These are phyloP conservation scores for Lolium perenne DNA, from an alignment of 176 grass and related monocot species.

Conservation along the genomic window DNA sequence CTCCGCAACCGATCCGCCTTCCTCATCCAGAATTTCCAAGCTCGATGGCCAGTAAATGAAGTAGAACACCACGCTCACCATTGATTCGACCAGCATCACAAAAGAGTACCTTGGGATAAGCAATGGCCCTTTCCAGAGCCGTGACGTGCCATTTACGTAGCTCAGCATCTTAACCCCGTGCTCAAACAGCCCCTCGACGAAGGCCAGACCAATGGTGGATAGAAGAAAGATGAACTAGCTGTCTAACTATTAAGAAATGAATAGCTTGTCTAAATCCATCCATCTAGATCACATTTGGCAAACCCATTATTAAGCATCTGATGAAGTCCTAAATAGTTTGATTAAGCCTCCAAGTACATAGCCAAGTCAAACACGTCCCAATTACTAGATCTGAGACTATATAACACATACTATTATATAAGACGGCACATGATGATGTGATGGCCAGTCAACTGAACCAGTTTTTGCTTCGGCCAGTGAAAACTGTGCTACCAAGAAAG, in stretches of 20 bases:
- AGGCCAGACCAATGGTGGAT: constrained; percentile 75
- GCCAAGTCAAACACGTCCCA: constrained; percentile 30
- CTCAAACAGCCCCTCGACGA: constrained; percentile 91
- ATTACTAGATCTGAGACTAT: constrained; percentile 31
- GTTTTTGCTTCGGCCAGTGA: not conserved
- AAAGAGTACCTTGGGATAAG: constrained; percentile 91
- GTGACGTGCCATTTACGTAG: constrained; percentile 79
- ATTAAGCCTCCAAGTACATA: constrained; percentile 25
- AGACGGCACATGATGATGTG: not conserved
- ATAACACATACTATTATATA: not conserved
- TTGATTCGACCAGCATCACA: constrained; percentile 81
- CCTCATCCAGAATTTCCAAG: constrained; percentile 53
- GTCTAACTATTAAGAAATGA: not conserved
- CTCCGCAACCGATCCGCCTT: constrained; percentile 42
- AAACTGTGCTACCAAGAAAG: constrained; percentile 18
- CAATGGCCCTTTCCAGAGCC: constrained; percentile 92
- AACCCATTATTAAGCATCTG: constrained; percentile 3
- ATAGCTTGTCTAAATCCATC: not conserved
- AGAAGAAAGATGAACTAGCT: constrained; percentile 74
- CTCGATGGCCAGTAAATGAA: constrained; percentile 82
- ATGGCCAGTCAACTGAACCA: not conserved
- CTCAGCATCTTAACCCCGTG: constrained; percentile 97
- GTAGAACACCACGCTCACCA: constrained; percentile 94
- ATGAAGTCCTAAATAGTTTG: not conserved
- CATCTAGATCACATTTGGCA: constrained; percentile 29